Evolutionary conservation across 2,329 filamentous ascomycete species (phyloP).

Genomic region (Huntiella decipiens): DNA sequence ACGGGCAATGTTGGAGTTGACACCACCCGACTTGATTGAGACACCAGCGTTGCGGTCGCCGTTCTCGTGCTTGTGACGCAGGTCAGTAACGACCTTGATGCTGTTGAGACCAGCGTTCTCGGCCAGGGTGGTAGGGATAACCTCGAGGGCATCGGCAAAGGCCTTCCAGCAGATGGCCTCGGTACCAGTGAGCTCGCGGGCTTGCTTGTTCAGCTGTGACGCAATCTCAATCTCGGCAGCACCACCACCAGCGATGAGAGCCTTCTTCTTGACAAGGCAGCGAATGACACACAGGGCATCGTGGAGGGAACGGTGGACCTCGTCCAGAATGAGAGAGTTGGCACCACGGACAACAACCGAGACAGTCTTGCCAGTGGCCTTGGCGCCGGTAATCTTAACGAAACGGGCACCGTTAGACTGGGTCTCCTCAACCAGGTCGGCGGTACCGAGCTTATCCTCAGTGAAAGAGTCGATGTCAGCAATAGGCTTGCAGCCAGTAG

Average conservation of each 20-base stretch:
- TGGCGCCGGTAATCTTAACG: constrained; percentile 87
- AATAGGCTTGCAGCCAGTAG: constrained; percentile 94
- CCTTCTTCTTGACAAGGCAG: constrained; percentile 97
- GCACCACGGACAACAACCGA: constrained; percentile 89
- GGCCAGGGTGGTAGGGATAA: constrained; percentile 87
- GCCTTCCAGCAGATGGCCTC: constrained; percentile 98
- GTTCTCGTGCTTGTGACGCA: constrained; percentile 83
- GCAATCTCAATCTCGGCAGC: constrained; percentile 95
- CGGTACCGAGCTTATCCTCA: constrained; percentile 89
- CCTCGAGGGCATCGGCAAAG: constrained; percentile 92
- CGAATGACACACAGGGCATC: constrained; percentile 95
- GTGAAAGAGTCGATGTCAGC: constrained; percentile 97
- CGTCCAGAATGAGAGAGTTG: constrained; percentile 85
- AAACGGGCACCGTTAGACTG: constrained; percentile 75
- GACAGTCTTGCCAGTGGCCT: constrained; percentile 67
- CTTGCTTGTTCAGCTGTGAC: constrained; percentile 62
- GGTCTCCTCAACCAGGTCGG: constrained; percentile 85
- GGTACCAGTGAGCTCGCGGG: constrained; percentile 69
- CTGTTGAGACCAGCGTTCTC: constrained; percentile 96
- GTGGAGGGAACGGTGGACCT: constrained; percentile 90
- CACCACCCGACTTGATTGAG: constrained; percentile 92
- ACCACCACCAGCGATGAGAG: constrained; percentile 91
- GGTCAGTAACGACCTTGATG: constrained; percentile 94
- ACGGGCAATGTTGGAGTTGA: constrained; percentile 90
- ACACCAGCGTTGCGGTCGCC: constrained; percentile 93